Percentiles rank a stretch among this genome's conserved stretches.
Conservation (phyloP, 306 rosid genomes). For the Dalbergia cochinchinensis region DNA sequence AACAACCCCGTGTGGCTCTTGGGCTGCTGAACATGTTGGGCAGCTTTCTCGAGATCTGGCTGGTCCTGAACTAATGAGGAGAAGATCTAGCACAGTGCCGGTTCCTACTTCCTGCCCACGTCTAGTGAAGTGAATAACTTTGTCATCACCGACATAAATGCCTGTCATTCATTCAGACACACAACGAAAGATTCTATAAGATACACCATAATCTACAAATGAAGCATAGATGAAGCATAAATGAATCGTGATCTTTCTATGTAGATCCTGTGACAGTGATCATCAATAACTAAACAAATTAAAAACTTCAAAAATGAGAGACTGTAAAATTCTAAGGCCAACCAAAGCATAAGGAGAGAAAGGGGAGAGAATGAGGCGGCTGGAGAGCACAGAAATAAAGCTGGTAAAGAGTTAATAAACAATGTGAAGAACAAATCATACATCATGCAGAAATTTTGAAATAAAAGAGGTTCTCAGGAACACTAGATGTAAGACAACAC, state of each 20-base stretch:
- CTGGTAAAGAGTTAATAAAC: slow-evolving; percentile 12
- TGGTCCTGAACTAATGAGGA: slow-evolving; percentile 85
- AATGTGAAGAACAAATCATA: slow-evolving; percentile 6
- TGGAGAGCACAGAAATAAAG: background rate
- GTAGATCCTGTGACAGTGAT: background rate
- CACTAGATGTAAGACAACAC: background rate
- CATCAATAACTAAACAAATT: slow-evolving; percentile 27
- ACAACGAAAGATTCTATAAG: background rate
- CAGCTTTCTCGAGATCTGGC: slow-evolving; percentile 59
- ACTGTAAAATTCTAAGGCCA: background rate
- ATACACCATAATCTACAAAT: background rate
- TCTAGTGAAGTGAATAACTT: slow-evolving; percentile 90
- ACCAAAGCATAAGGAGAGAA: slow-evolving; percentile 2
- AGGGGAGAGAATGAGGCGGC: background rate
- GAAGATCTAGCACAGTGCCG: slow-evolving; percentile 80
- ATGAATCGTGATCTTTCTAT: slow-evolving; percentile 3
- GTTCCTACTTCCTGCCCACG: slow-evolving; percentile 97
- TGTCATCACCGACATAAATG: slow-evolving; percentile 76
- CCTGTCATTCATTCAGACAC: slow-evolving; percentile 57
- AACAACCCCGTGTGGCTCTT: slow-evolving; percentile 67
- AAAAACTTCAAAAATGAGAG: background rate
- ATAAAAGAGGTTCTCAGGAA: background rate
- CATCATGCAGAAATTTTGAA: background rate
- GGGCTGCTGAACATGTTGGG: slow-evolving; percentile 58
- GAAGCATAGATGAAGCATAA: slow-evolving; percentile 9